Base-by-base conservation (phyloP, 2,329 filamentous ascomycete genomes). In the Hymenoscyphus albidus region DNA sequence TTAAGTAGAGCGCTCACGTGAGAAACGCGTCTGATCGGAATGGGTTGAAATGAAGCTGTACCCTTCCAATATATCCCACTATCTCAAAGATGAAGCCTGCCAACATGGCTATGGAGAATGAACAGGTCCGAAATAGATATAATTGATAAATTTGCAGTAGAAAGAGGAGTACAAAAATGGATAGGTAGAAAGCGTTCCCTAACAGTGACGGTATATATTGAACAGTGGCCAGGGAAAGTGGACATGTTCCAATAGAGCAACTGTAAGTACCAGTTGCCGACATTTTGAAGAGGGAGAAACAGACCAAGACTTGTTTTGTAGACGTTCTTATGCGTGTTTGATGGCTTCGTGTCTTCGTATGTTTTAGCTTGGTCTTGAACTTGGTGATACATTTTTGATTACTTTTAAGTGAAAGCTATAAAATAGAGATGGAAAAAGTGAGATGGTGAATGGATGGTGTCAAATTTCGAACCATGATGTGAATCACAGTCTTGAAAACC, bases 21-120 rank as follows among this genome's bases (percentile, higher is more conserved):
- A 81, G 69, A 73, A 82, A 83, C 55, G 75, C 73, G 42, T 76
- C 72, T 66, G 77, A 72, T 35, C 70, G 69, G 76, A 79, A 87
- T 1, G 79, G 80, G 70, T 88, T 81, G 39, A 78, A 59, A 70
- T 80, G 80, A 71, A 85, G 80, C 69, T 82, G 76, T 54, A 88
- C 74, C 27, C 87, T 80, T 2, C 81, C 86, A 1, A 74, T 74
- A 66, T 89, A 88, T 27, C 86, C 86, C 39, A 86, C 67, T 27
- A 86, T 74, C 73, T 88, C 86, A n/a, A 78, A 77, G 55, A 80
- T 32, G 32, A 82, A 76, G 12, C 86, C 86, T 0, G 82, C 74
- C 1, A 78, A 63, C 76, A 88, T 81, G 57, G 80, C 80, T 16
- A 80, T 68, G 65, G 78, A 77, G 76, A 84, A 87, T 2, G 83